These are phyloP conservation scores for Periconia digitata DNA, from an alignment of 2,329 filamentous ascomycete genomes.

Conservation along the genomic window DNA sequence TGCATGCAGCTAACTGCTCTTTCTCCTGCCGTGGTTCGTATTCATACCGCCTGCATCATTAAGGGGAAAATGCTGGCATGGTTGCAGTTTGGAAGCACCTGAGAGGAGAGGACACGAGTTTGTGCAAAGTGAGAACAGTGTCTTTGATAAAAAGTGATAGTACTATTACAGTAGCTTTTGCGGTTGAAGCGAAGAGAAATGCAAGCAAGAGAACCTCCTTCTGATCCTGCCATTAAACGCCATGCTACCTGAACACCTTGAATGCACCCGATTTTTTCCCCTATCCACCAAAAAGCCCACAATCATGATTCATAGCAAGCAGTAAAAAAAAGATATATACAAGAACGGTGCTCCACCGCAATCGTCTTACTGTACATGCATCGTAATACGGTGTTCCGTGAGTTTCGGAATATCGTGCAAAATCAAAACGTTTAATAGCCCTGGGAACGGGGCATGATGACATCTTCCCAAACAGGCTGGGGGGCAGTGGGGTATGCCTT, in stretches of 20 bases:
- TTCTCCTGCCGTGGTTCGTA: neutral
- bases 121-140: neutral
- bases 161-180: constrained; percentile 2
- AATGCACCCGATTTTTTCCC: neutral
- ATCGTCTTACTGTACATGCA: constrained; percentile 38
- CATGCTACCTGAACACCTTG: neutral
- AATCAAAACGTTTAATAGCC: neutral
- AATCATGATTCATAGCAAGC: constrained; percentile 3
- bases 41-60: constrained; percentile 1
- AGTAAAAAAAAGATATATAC: neutral
- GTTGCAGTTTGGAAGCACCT: too few species aligned
- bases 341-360: constrained; percentile 40
- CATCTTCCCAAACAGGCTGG: constrained; percentile 45
- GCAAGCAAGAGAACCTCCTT: neutral
- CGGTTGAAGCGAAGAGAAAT: neutral
- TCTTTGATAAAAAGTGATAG: neutral
- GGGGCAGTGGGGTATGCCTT: constrained; percentile 17
- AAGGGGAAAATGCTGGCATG: neutral
- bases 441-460: constrained; percentile 45
- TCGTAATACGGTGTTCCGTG: neutral
- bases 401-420: neutral
- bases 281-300: constrained; percentile 1
- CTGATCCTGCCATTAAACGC: neutral
- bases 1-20: neutral
- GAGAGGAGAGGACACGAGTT: neutral